Evolutionary conservation across 129 eudicot species (phyloP).

Genomic region (Daucus carota): DNA sequence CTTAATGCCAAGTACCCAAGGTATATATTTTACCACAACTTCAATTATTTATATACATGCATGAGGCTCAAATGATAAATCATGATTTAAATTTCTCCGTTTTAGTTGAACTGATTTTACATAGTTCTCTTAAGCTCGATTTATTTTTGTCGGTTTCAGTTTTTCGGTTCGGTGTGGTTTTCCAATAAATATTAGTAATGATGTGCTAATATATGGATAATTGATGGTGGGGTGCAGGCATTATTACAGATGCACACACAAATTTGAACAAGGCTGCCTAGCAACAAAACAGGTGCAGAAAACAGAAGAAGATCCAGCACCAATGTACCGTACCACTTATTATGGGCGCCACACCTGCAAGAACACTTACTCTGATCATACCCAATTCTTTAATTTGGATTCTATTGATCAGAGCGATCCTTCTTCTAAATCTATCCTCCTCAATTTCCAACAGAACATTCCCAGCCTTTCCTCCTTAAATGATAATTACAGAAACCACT

Average conservation of each 20-base stretch:
- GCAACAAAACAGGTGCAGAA: conserved; percentile 58
- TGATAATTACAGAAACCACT: not conserved
- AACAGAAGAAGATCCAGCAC: conserved; percentile 25
- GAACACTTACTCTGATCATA: not conserved
- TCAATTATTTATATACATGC: not conserved
- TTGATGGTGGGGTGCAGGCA: conserved; percentile 27
- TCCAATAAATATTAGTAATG: too few species aligned
- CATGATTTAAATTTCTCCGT: not conserved
- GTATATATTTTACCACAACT: conserved; percentile 8
- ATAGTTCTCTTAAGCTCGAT: too few species aligned
- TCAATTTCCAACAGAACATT: conserved; percentile 18
- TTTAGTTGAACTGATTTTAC: too few species aligned
- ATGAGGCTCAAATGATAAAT: not conserved
- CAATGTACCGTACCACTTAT: conserved; percentile 35
- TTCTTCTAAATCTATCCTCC: conserved; percentile 17
- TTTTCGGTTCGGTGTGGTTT: not conserved
- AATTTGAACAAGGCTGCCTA: conserved; percentile 47
- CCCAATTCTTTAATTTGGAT: conserved; percentile 18
- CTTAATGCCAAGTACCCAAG: conserved; percentile 45
- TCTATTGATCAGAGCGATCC: conserved; percentile 13
- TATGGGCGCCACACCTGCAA: conserved; percentile 41
- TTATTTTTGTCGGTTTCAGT: too few species aligned
- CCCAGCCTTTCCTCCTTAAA: not conserved
- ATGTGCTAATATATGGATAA: not conserved
- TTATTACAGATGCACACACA: conserved; percentile 66